Base-by-base conservation (phyloP, 805 yeast genomes). In the Naumovozyma baii region DNA sequence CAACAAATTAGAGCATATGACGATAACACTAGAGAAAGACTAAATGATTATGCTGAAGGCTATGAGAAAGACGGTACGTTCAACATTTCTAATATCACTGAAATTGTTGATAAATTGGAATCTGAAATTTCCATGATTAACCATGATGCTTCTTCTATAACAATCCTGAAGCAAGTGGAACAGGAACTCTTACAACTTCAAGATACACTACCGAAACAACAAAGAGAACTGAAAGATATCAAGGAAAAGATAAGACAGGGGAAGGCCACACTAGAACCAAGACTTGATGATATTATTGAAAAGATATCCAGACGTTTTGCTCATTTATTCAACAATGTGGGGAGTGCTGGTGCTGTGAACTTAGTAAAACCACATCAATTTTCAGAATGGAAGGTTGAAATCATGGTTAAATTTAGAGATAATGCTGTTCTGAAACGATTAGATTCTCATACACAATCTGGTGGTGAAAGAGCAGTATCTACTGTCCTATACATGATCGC, bases 401-500 rank as follows among this genome's bases (percentile, higher is more conserved):
- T 94, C 33, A 57, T 77, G 58, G 97, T 92, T 7, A 78, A 85
- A 45, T 92, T 92, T 59, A 72, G 98, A 54, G 86, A 82, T 47
- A 74, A 70, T 36, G 77, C 87, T 13, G 77, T 71, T n/a, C 59
- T 83, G 43, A 78, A 78, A 46, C 73, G 74, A 15, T 68, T 92
- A 36, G 88, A 85, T 52, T 76, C 85, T n/a, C 86, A 82, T 42
- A 76, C 90, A 2, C 98, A 92, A 58, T 85, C 96, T 1, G 99
- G 99, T 41, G 99, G 99, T 37, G 99, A 92, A 61, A 75, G 95
- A 53, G 94, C 97, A 1, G 95, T 92, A 0, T 80, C 96, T 0
- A 92, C 97, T 0, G 90, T 90, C 2, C 74, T 88, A 38, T 92
- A 83, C 57, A 73, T 92, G 55, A 83, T 92, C 69, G 80, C 97